Evolutionary conservation across 805 yeast genomes (phyloP).

Genomic region (Candida chilensis): DNA sequence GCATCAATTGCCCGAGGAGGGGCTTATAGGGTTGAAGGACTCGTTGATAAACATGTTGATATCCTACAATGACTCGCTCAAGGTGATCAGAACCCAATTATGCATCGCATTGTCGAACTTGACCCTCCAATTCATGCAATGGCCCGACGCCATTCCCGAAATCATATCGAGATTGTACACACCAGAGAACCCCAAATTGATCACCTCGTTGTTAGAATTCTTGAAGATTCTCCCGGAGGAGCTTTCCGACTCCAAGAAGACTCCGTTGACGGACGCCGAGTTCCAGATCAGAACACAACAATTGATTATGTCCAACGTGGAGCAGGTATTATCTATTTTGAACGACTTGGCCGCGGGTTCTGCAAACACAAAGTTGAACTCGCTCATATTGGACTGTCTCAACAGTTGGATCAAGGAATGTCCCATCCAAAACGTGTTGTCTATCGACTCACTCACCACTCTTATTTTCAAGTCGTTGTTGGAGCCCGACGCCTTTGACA

Average conservation of each 20-base stretch:
- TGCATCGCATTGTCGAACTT: slow-evolving; percentile 76
- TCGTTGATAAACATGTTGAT: slow-evolving; percentile 52
- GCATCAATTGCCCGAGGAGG: slow-evolving; percentile 57
- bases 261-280: slow-evolving; percentile 78
- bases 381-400: slow-evolving; percentile 61
- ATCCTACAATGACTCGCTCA: slow-evolving; percentile 34
- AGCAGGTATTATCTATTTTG: slow-evolving; percentile 56
- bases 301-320: slow-evolving; percentile 59
- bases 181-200: slow-evolving; percentile 16
- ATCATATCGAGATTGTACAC: slow-evolving; percentile 40
- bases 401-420: slow-evolving; percentile 89
- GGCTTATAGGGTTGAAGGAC: slow-evolving; percentile 55
- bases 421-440: slow-evolving; percentile 61
- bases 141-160: slow-evolving; percentile 68
- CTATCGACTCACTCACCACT: slow-evolving; percentile 53
- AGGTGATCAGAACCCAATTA: slow-evolving; percentile 72
- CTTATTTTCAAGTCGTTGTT: slow-evolving; percentile 55
- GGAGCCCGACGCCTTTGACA: slow-evolving; percentile 61
- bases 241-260: slow-evolving; percentile 63
- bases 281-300: slow-evolving; percentile 53
- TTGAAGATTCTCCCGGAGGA: slow-evolving; percentile 89
- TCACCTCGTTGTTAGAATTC: slow-evolving; percentile 60
- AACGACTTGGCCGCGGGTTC: slow-evolving; percentile 29
- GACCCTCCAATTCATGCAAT: slow-evolving; percentile 64
- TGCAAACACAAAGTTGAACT: slow-evolving; percentile 18